A percentile compares a stretch with the other conserved stretches of the same genome.
Conservation (phyloP, 495 filamentous ascomycete species). For the Trichoderma parareesei region DNA sequence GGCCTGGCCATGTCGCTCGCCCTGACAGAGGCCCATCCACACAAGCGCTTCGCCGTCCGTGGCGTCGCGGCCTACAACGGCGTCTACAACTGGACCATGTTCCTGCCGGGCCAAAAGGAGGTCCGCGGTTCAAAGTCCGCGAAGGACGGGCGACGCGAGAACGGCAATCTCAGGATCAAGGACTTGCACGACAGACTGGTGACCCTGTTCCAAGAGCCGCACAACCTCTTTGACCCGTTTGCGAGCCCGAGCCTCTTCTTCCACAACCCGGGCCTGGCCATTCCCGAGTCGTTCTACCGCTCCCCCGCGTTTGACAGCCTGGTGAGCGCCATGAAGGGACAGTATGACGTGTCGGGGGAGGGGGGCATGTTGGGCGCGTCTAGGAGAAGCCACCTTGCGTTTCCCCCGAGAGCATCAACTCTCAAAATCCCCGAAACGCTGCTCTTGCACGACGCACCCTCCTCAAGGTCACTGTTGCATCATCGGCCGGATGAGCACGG, state of each 20-base stretch:
- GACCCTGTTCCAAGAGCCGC: conserved; percentile 32
- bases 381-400: conserved; percentile 23
- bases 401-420: conserved; percentile 28
- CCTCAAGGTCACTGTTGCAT: conserved; percentile 4
- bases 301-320: conserved; percentile 2
- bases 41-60: conserved; percentile 29
- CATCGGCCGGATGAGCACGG: not conserved
- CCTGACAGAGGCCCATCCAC: conserved; percentile 36
- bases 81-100: conserved; percentile 47
- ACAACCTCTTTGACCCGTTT: conserved; percentile 43
- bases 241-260: conserved; percentile 46
- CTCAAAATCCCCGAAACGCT: conserved; percentile 30
- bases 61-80: conserved; percentile 42
- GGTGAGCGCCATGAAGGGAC: not conserved
- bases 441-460: conserved; percentile 24
- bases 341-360: conserved; percentile 2
- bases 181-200: conserved; percentile 22
- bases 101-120: conserved; percentile 36
- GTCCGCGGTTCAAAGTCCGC: conserved; percentile 18
- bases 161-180: conserved; percentile 9
- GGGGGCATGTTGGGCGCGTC: conserved; percentile 13
- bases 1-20: conserved; percentile 39
- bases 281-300: conserved; percentile 29
- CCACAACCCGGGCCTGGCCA: conserved; percentile 32
- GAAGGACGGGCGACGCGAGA: not conserved